phyloP scores from a whole-genome alignment of 495 filamentous ascomycete genomes.

The Xylaria flabelliformis region DNA sequence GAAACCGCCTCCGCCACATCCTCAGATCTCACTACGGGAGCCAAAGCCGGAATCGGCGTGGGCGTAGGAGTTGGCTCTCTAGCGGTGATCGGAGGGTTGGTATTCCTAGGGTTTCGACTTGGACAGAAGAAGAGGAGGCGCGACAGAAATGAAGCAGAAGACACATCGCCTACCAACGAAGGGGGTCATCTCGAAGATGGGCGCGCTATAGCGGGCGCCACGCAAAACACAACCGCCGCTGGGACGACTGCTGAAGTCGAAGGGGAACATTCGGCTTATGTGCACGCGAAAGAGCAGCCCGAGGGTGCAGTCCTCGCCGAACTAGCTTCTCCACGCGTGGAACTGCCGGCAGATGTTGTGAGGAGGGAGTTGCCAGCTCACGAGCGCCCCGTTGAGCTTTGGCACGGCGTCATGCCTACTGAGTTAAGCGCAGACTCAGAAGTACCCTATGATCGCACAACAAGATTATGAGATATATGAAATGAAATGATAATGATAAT shows the following conservation, averaged over 20 bases:
- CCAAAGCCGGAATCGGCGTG: conserved; percentile 39
- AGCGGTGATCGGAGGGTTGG: conserved; percentile 24
- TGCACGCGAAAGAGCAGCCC: not conserved
- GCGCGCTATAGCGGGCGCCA: not conserved
- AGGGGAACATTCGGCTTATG: conserved; percentile 5
- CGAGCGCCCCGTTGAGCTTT: conserved; percentile 32
- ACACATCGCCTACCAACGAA: conserved; percentile 3
- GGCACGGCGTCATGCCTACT: conserved; percentile 24
- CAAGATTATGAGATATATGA: conserved; percentile 5
- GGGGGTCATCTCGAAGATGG: not conserved
- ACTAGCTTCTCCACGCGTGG: conserved; percentile 4
- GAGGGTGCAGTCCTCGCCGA: not conserved
- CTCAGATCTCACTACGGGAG: conserved; percentile 28
- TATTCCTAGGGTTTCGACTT: conserved; percentile 34
- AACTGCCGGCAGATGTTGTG: not conserved
- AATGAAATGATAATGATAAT: conserved; percentile 15
- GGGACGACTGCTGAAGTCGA: not conserved
- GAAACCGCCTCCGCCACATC: not conserved
- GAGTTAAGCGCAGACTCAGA: conserved; percentile 34
- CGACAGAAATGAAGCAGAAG: not conserved
- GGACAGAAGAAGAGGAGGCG: conserved; percentile 18
- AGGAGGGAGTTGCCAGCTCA: conserved; percentile 28
- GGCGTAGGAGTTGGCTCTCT: conserved; percentile 31
- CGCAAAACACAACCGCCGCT: not conserved
- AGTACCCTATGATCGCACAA: not conserved